Base-by-base conservation (phyloP, 2,329 filamentous ascomycete species). In the Penicillium fuscoglaucum region DNA sequence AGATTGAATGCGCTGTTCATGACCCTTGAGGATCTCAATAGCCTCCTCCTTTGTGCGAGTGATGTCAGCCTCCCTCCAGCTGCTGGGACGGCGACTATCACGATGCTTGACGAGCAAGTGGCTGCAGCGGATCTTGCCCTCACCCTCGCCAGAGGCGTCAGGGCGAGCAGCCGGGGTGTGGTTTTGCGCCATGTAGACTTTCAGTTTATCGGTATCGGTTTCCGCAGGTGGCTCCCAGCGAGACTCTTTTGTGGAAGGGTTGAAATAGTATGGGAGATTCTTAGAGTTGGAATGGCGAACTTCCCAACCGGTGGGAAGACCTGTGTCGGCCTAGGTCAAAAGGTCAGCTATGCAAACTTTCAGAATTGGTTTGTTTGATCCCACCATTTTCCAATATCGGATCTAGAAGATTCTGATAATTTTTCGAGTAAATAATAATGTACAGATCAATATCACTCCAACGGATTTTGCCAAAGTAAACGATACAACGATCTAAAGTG, bases 201-300 rank as follows among this genome's bases (percentile, higher is more conserved):
- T 98, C 65, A 99, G 86, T 79, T 90, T 91, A 68, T 97, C 92
- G 58, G 90, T 90, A 78, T 99, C 91, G 68, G 93, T 95, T 64
- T 88, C 90, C 45, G 85, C 76, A 9, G 95, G 95, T 3, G 95
- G 93, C 74, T 98, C 95, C 95, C 95, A 99, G 78, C 91, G 87
- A 63, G 95, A 98, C 74, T 91, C 87, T 76, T 93, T 93, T 63
- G 91, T 90, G 67, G 79, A 80, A 46, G 89, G 82, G 79, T 97
- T 96, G 88, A 97, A 98, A 82, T 98, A 99, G 83, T 99, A 99
- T 39, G 95, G 95, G 37, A 98, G 89, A 79, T 96, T 96, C 82
- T 97, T 98, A 78, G 91, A 96, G 82, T 97, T 96, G 77, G 91
- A 96, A 80, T 96, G 91, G 76, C 95, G 91, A 73, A 99, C 91